Evolutionary conservation across 2,329 filamentous ascomycete genomes (phyloP).

Genomic region (Colletotrichum lindemuthianum): DNA sequence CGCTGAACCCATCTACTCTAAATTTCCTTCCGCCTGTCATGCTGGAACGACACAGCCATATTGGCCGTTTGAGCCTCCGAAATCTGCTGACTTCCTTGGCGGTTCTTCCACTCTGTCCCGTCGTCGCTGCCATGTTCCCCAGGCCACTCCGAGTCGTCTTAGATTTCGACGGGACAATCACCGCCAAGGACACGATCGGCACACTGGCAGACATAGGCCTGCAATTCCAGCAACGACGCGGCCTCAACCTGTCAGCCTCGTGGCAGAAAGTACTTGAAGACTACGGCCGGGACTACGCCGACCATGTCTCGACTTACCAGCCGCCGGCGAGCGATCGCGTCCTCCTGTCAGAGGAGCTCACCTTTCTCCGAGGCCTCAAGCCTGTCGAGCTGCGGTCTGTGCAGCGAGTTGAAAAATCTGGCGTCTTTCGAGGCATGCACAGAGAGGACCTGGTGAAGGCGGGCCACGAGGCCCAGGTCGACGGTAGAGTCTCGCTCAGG

Average conservation of each 20-base stretch:
- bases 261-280: conserved; percentile 58
- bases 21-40: too few relatives aligned
- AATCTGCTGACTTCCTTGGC: too few relatives aligned
- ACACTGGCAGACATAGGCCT: conserved; percentile 56
- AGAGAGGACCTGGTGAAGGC: conserved; percentile 47
- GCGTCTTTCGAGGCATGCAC: conserved; percentile 56
- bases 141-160: conserved; percentile 57
- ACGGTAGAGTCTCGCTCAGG: conserved; percentile 48
- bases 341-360: conserved; percentile 50
- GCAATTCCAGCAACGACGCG: conserved; percentile 43
- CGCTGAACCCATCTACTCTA: too few relatives aligned
- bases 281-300: conserved; percentile 55
- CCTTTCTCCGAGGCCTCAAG: conserved; percentile 55
- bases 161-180: conserved; percentile 71
- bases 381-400: conserved; percentile 59
- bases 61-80: too few relatives aligned
- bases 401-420: conserved; percentile 52
- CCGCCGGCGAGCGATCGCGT: conserved; percentile 46
- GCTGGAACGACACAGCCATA: too few relatives aligned
- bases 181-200: conserved; percentile 61
- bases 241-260: conserved; percentile 46
- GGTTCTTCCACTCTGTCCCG: background rate
- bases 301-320: conserved; percentile 48
- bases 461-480: conserved; percentile 48
- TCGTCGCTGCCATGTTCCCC: conserved; percentile 28